Conservation (phyloP, 2,329 filamentous ascomycete species). For the Coleophoma crateriformis region DNA sequence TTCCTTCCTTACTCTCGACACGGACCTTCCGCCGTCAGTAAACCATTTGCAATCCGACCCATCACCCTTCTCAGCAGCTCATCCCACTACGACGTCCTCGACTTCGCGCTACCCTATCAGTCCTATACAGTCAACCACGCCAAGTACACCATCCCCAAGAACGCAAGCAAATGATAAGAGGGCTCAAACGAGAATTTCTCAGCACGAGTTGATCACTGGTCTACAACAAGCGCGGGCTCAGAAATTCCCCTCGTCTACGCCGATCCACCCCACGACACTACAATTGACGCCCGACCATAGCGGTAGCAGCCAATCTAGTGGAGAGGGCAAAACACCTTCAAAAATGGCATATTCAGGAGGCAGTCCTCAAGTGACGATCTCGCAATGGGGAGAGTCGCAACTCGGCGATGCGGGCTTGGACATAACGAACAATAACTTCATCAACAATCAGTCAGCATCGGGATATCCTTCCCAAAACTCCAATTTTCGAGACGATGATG, state of each 20-base stretch:
- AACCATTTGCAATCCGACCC: conserved; percentile 11
- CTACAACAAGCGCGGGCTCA: conserved; percentile 13
- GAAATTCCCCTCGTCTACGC: conserved; percentile 6
- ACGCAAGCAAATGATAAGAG: conserved; percentile 13
- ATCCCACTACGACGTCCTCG: conserved; percentile 8
- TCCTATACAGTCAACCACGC: conserved; percentile 19
- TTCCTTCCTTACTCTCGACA: conserved; percentile 5
- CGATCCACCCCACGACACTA: conserved; percentile 9
- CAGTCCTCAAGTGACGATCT: conserved; percentile 18
- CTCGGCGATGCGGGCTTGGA: not conserved
- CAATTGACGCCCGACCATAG: conserved; percentile 26
- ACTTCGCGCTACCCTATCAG: conserved; percentile 21
- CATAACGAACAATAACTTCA: too few species aligned
- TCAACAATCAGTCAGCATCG: too few species aligned
- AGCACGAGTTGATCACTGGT: conserved; percentile 16
- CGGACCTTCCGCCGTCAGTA: conserved; percentile 10
- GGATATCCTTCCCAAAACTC: not conserved
- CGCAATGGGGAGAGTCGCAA: conserved; percentile 16
- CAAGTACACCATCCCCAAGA: conserved; percentile 20
- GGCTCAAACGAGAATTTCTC: conserved; percentile 10
- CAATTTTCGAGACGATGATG: conserved; percentile 18
- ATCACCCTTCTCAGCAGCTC: conserved; percentile 8
- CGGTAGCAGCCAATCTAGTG: conserved; percentile 25
- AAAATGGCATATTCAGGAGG: conserved; percentile 14
- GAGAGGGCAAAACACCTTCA: conserved; percentile 19